Evolutionary conservation across 352 stramenopile species (phyloP).

Genomic region (Phytophthora fragariae): DNA sequence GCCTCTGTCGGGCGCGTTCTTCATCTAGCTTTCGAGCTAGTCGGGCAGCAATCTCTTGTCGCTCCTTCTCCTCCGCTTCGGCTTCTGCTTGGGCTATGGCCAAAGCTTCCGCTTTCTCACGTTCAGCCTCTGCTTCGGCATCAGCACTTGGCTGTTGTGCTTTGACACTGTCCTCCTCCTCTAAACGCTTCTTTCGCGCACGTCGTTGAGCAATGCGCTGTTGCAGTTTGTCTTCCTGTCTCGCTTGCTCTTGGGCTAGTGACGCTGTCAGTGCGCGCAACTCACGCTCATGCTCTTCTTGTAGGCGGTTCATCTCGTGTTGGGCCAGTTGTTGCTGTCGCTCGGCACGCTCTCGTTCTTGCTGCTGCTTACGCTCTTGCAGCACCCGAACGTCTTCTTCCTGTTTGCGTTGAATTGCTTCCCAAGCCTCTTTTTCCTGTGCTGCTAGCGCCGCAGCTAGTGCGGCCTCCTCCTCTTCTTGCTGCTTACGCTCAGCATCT

Average conservation of each 20-base stretch:
- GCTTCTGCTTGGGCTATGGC: slow-evolving; percentile 35
- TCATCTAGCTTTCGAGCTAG: slow-evolving; percentile 55
- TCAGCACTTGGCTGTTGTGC: slow-evolving; percentile 10
- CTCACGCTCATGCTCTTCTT: slow-evolving; percentile 69
- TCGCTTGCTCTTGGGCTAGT: slow-evolving; percentile 59
- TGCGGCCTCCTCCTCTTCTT: slow-evolving; percentile 40
- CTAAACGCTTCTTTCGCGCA: slow-evolving; percentile 54
- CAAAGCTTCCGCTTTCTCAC: slow-evolving; percentile 29
- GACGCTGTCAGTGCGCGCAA: slow-evolving; percentile 50
- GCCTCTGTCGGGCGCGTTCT: slow-evolving; percentile 59
- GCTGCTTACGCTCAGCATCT: slow-evolving; percentile 41
- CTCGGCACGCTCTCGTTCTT: slow-evolving; percentile 35
- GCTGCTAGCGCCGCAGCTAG: slow-evolving; percentile 37
- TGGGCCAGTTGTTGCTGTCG: slow-evolving; percentile 56
- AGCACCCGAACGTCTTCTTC: slow-evolving; percentile 49
- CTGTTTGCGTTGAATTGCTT: slow-evolving; percentile 47
- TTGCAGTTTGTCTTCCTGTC: slow-evolving; percentile 74
- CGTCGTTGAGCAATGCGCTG: slow-evolving; percentile 64
- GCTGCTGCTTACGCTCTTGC: slow-evolving; percentile 46
- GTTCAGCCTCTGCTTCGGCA: slow-evolving; percentile 27
- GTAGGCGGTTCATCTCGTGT: slow-evolving; percentile 60
- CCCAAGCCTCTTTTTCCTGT: slow-evolving; percentile 45
- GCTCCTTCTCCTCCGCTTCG: slow-evolving; percentile 44
- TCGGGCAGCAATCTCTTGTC: slow-evolving; percentile 35
- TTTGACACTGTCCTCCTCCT: slow-evolving; percentile 37